Evolutionary conservation across 129 eudicot genomes (phyloP).

Genomic region (Lactuca saligna): DNA sequence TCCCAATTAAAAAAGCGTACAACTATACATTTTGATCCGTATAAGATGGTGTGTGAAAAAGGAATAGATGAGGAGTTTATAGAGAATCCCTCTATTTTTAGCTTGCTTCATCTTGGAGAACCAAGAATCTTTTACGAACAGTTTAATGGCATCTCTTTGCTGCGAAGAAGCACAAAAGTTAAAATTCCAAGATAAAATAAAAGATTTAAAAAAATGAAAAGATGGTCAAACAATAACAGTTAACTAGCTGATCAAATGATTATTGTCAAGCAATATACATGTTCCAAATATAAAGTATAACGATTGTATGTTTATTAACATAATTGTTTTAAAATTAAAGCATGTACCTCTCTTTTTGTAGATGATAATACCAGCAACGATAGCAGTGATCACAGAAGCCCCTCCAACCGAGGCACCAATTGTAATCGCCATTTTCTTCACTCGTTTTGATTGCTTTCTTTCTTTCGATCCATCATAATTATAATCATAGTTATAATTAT

Average conservation of each 20-base stretch:
- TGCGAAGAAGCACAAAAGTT: neutral
- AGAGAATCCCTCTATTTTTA: neutral
- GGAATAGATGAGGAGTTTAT: neutral
- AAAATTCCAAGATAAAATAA: neutral
- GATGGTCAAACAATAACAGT: neutral
- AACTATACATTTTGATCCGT: neutral
- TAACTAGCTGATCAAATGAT: neutral
- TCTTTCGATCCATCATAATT: neutral
- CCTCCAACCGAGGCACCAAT: constrained; percentile 53
- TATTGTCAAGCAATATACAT: neutral
- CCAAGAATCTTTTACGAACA: neutral
- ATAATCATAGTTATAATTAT: constrained; percentile 26
- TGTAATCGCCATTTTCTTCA: constrained; percentile 50
- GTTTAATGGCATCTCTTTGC: neutral
- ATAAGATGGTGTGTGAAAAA: no score
- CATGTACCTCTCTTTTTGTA: constrained; percentile 42
- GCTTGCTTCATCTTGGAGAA: no score
- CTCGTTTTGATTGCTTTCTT: neutral
- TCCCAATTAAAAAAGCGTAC: neutral
- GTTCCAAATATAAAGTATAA: neutral
- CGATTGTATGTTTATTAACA: no score
- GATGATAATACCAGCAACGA: constrained; percentile 36
- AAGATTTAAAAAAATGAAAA: neutral
- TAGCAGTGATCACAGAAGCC: constrained; percentile 42
- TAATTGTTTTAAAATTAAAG: no score